These are phyloP conservation scores for Fragaria ananassa DNA, from an alignment of 306 rosid genomes.

Conservation along the genomic window DNA sequence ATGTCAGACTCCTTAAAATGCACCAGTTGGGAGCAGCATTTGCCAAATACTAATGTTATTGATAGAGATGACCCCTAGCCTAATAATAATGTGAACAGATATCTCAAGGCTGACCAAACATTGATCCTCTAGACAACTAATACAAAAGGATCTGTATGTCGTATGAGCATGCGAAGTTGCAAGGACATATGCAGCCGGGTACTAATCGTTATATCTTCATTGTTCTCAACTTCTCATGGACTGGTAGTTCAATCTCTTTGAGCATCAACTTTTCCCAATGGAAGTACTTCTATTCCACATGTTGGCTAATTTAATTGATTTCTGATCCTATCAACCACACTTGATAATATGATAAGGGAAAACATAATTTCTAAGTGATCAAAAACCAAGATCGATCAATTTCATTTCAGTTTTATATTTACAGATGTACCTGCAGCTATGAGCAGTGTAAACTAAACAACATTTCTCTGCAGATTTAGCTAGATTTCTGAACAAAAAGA, in stretches of 20 bases:
- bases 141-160: neutral
- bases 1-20: neutral
- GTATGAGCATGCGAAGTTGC: neutral
- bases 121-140: neutral
- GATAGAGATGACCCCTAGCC: neutral
- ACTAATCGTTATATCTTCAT: neutral
- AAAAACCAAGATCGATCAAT: neutral
- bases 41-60: neutral
- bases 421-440: neutral
- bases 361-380: neutral
- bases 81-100: neutral
- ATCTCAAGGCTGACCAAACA: neutral
- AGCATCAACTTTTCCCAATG: neutral
- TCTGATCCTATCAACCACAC: neutral
- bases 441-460: neutral
- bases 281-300: neutral
- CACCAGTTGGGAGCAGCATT: neutral
- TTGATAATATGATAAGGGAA: neutral
- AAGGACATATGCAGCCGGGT: neutral
- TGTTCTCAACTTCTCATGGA: neutral
- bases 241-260: neutral
- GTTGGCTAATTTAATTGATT: neutral
- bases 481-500: neutral
- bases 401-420: neutral
- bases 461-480: neutral